Evolutionary conservation across 129 eudicot species (phyloP), one percentile per base, ranked within the genome.

Genomic region (Erigeron canadensis): DNA sequence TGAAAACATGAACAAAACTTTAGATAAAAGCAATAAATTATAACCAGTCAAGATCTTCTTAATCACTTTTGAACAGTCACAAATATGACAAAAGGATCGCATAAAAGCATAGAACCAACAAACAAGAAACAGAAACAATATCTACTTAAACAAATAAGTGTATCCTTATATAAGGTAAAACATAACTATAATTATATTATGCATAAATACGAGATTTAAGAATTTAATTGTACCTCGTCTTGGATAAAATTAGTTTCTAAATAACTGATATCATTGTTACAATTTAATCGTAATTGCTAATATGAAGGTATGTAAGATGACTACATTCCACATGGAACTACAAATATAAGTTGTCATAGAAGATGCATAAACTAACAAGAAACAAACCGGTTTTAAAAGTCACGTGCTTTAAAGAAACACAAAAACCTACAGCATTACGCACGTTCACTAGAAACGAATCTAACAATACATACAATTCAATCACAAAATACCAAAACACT

Each of bases 381-480:
- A 6, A 16, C 68, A n/a, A n/a, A n/a, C n/a, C n/a, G n/a, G 41
- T 63, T 46, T 64, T 53, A 21, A 45, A 19, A 63, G 12, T 43
- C 37, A 7, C 16, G 10, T 17, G 47, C 19, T 37, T 23, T 15
- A 3, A 41, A 55, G 37, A 65, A 51, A 28, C 10, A 63, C 15
- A n/a, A 39, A 50, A n/a, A n/a, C n/a, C 63, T 48, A 54, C 55
- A 39, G 19, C 23, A 65, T 2, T 23, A 23, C 34, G 34, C 65
- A 75, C 71, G 23, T 42, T 54, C 57, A 53, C 72, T 40, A 54
- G 42, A 46, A 48, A 45, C 0, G 7, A 44, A 69, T 50, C 69
- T 47, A 38, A 68, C 15, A 56, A 60, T 70, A 76, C 55, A 39
- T 67, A 44, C 57, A 37, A 77, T 47, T 58, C 7, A 9, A 77